phyloP scores from a whole-genome alignment of 2,329 filamentous ascomycete species.

The Paecilomyces sp. region DNA sequence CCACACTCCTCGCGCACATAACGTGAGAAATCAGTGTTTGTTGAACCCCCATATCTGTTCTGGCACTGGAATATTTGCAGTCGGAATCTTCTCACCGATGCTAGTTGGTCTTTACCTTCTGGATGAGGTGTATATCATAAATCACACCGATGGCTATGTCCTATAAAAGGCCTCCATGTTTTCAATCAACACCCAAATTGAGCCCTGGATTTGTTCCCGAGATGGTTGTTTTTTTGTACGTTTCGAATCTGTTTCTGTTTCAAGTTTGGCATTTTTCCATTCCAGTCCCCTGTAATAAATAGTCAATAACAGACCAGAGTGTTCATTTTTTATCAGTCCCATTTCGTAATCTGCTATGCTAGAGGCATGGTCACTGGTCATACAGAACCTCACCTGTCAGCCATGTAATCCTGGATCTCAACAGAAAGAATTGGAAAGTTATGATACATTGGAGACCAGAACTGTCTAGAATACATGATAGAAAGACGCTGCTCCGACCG shows the following conservation, averaged over 20 bases:
- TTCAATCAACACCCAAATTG: not conserved
- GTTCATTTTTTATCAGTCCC: not conserved
- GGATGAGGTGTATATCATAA: not conserved
- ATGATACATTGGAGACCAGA: not conserved
- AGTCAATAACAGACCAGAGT: not conserved
- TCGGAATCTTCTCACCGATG: not conserved
- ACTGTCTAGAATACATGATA: not conserved
- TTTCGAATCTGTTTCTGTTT: not conserved
- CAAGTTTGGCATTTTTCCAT: not conserved
- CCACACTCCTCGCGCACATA: not conserved
- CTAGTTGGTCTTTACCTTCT: not conserved
- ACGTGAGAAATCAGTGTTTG: not conserved
- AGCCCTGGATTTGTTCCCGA: not conserved
- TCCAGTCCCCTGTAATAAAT: not conserved
- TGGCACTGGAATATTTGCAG: not conserved
- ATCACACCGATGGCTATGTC: not conserved
- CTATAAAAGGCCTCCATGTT: not conserved
- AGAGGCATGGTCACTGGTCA: too few relatives aligned
- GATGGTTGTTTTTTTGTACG: not conserved
- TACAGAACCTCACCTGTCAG: not conserved
- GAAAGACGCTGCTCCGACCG: not conserved
- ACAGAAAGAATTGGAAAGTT: not conserved
- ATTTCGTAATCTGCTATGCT: not conserved
- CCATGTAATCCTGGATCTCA: not conserved
- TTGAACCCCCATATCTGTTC: not conserved